Percentiles rank a stretch among this genome's conserved stretches.
These are phyloP conservation scores for Cyclocybe aegerita DNA, from an alignment of 768 basidiomycete genomes.

Conservation along the genomic window DNA sequence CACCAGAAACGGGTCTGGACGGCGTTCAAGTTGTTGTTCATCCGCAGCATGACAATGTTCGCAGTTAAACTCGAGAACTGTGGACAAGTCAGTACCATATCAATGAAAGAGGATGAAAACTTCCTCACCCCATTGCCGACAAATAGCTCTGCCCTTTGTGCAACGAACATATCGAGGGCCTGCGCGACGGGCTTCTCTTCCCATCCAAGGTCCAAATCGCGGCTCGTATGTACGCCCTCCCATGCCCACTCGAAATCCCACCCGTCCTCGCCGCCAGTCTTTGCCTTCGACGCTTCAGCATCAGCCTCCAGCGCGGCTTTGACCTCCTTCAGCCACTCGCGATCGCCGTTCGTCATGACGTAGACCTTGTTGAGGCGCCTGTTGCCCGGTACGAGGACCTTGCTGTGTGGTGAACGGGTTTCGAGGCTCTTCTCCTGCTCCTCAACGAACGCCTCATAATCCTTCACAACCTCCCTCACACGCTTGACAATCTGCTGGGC, in stretches of 20 bases:
- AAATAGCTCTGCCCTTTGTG: constrained; percentile 59
- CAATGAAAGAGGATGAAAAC: neutral
- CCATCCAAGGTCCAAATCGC: constrained; percentile 51
- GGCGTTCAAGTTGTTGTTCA: constrained; percentile 26
- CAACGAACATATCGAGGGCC: constrained; percentile 70
- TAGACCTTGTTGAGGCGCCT: constrained; percentile 46
- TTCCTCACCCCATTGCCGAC: constrained; percentile 67
- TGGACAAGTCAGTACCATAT: neutral
- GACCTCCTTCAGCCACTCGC: constrained; percentile 43
- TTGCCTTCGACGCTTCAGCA: neutral
- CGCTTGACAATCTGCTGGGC: constrained; percentile 46
- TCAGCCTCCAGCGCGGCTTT: constrained; percentile 13
- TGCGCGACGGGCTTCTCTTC: constrained; percentile 59
- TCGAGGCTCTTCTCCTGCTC: neutral
- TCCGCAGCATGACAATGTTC: constrained; percentile 33
- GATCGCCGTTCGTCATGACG: constrained; percentile 63
- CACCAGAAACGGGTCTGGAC: constrained; percentile 33
- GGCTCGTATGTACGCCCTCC: constrained; percentile 51
- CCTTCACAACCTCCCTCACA: constrained; percentile 30
- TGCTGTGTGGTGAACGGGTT: no score
- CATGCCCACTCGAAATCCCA: constrained; percentile 31
- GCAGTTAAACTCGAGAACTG: constrained; percentile 39
- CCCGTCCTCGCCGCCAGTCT: neutral
- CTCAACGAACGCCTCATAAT: constrained; percentile 20
- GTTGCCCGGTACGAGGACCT: constrained; percentile 1